These are phyloP conservation scores for Manihot esculenta DNA, from an alignment of 441 rosid genomes.

Conservation along the genomic window DNA sequence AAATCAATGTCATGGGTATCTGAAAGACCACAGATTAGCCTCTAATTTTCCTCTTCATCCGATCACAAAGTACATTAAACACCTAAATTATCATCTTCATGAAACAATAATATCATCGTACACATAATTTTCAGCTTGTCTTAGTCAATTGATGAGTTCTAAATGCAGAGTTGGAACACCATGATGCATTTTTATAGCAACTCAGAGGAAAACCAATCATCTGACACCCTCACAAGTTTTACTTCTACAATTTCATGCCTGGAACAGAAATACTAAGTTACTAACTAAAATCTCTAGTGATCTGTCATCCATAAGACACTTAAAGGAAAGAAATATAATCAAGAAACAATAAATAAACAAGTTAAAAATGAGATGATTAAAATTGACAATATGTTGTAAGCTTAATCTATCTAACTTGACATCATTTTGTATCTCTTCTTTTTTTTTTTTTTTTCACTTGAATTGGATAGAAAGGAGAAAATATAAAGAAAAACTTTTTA, in stretches of 20 bases:
- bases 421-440: too few species aligned
- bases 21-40: conserved; percentile 25
- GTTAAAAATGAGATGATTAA: neutral
- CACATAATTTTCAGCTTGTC: neutral
- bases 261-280: neutral
- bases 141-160: neutral
- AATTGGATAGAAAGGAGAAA: too few species aligned
- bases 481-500: conserved; percentile 15
- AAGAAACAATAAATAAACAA: neutral
- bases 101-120: neutral
- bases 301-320: neutral
- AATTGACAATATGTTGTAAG: neutral
- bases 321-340: too few species aligned
- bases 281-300: neutral
- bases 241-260: neutral
- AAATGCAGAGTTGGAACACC: neutral
- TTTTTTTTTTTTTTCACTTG: neutral
- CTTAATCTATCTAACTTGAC: too few species aligned
- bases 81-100: neutral
- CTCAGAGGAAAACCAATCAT: neutral
- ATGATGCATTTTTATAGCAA: neutral
- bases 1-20: conserved; percentile 91
- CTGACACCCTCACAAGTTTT: neutral
- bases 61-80: neutral
- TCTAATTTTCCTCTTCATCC: neutral